phyloP scores from a whole-genome alignment of 257 asterid species.

The Sherardia arvensis region DNA sequence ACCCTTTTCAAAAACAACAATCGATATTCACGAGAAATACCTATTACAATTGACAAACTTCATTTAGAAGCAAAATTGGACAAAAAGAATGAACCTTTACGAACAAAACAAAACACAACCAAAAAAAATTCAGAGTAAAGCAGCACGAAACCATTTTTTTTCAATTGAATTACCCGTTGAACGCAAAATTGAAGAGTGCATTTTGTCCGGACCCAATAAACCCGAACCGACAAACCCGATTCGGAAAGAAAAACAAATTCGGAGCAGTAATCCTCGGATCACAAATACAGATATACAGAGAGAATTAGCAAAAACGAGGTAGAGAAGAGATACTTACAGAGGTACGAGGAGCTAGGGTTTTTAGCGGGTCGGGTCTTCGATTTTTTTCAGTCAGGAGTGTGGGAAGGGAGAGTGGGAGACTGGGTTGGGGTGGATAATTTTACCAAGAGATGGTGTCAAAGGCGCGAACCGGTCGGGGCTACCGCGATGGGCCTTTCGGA shows the following conservation, averaged over 20 bases:
- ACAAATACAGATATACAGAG: not conserved
- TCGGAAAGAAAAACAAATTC: constrained; percentile 13
- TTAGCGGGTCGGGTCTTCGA: constrained; percentile 10
- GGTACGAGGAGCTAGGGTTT: constrained; percentile 19
- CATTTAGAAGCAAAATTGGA: not conserved
- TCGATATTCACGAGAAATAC: not conserved
- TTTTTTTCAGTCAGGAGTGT: not conserved
- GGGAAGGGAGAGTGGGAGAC: constrained; percentile 1
- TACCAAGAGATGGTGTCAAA: constrained; percentile 19
- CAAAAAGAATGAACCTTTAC: not conserved
- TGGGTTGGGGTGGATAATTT: constrained; percentile 7
- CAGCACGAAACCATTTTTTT: not conserved
- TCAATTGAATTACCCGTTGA: not conserved
- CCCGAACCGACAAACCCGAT: not conserved
- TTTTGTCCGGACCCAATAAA: not conserved
- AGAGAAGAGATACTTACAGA: constrained; percentile 16
- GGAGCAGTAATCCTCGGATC: constrained; percentile 11
- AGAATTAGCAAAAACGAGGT: not conserved
- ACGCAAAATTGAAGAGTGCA: not conserved
- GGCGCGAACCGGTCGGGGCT: constrained; percentile 37
- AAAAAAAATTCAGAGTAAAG: not conserved
- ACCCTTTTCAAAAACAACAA: not conserved
- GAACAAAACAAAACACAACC: not conserved
- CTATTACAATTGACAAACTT: not conserved
- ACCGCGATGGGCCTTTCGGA: constrained; percentile 7